These are phyloP conservation scores for Rasamsonia emersonii DNA, from an alignment of 2,329 filamentous ascomycete genomes.

Conservation along the genomic window DNA sequence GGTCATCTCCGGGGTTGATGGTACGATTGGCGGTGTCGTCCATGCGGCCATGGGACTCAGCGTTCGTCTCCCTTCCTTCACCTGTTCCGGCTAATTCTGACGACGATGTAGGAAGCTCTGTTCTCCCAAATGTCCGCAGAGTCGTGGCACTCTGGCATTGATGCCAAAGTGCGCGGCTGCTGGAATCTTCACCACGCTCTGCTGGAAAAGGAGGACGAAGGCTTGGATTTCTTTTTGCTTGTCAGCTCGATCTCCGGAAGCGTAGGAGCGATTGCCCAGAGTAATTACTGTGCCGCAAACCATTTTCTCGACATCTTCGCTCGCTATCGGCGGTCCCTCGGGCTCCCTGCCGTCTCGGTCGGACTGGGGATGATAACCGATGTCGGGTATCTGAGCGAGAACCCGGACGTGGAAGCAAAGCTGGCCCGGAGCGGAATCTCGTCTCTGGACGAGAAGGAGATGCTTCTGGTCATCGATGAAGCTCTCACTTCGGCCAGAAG, in stretches of 20 bases:
- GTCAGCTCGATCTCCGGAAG: conserved; percentile 33
- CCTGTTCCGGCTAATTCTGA: not conserved
- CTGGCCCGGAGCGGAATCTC: conserved; percentile 4
- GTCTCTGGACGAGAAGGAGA: conserved; percentile 5
- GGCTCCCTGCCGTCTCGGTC: conserved; percentile 18
- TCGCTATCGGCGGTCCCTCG: conserved; percentile 16
- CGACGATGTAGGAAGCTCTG: not conserved
- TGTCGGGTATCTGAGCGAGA: conserved; percentile 18
- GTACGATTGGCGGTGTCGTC: conserved; percentile 19
- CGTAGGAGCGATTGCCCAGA: conserved; percentile 38
- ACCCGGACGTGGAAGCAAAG: conserved; percentile 9
- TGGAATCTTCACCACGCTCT: conserved; percentile 5
- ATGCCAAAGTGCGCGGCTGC: conserved; percentile 3
- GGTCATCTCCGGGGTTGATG: conserved; percentile 9
- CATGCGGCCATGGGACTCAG: conserved; percentile 20
- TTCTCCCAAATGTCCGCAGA: conserved; percentile 2
- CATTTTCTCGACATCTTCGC: conserved; percentile 28
- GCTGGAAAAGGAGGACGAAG: too few species aligned
- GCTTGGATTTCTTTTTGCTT: conserved; percentile 32
- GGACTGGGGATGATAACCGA: conserved; percentile 22
- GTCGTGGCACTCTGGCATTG: conserved; percentile 2
- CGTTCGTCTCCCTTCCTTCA: conserved; percentile 9
- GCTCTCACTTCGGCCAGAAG: too few species aligned
- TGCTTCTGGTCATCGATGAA: not conserved
- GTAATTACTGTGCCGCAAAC: conserved; percentile 33